Evolutionary conservation across 768 basidiomycete species (phyloP), one percentile per base, ranked within the genome.

Genomic region (Xerocomellus chrysenteron): DNA sequence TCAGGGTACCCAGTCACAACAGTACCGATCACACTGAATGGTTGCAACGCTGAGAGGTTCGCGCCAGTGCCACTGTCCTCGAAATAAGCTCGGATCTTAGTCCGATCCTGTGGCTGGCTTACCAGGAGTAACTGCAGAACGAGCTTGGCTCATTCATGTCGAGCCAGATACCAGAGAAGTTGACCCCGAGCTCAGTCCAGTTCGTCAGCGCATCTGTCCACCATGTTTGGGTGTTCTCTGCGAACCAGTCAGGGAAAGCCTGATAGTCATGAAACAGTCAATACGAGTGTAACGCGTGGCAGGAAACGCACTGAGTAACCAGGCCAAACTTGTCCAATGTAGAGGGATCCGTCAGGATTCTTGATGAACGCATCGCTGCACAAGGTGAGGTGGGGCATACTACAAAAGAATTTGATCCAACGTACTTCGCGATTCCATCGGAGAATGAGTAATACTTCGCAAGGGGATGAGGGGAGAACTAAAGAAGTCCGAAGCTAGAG

Each of bases 291-390:
- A 13, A n/a, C 19, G 13, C 6, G 6, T 11, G 14, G 5, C 16
- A 45, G 8, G 4, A 32, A 35, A 65, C 77, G 17, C 36, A 84
- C 87, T 8, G 86, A 85, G 69, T 82, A 86, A 24, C 89, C 87
- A 16, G 89, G 88, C 88, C 87, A 91, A 10, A 90, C 88, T 65
- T 85, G 78, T 12, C 90, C 90, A 2, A 89, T 66, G 68, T 87
- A 91, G 62, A 85, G 80, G 37, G 84, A 79, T 0, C 84, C 85
- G 63, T 92, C 85, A 0, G 85, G 85, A 67, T 92, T 90, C 62
- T 83, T 89, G 49, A 92, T 80, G 69, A 85, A 92, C 0, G 84
- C 80, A 47, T 82, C 79, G n/a, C 86, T 87, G 57, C 21, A 30
- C 4, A 49, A 5, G 9, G 17, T 59, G n/a, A 52, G 39, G 19